Evolutionary conservation across 257 asterid genomes (phyloP).

Genomic region (Ballota nigra): DNA sequence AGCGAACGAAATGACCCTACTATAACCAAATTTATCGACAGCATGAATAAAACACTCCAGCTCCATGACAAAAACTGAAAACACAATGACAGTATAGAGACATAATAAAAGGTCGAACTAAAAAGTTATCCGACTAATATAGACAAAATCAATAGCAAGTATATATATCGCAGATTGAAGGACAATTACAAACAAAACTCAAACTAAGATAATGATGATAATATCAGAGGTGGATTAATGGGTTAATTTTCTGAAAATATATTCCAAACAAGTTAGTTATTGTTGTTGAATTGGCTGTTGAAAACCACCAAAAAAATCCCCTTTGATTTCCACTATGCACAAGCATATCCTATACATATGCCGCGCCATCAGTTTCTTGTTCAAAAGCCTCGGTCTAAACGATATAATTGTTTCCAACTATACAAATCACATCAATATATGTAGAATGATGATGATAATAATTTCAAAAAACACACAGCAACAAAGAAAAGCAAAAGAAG

Average conservation of each 20-base stretch:
- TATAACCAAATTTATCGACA: too few species aligned
- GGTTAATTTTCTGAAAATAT: not conserved
- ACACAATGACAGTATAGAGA: too few species aligned
- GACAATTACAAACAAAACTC: slow-evolving; percentile 19
- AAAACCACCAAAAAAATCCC: too few species aligned
- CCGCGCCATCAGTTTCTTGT: slow-evolving; percentile 36
- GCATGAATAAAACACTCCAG: too few species aligned
- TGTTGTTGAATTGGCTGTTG: not conserved
- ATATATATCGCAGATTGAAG: not conserved
- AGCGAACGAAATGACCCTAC: too few species aligned
- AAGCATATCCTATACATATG: slow-evolving; percentile 25
- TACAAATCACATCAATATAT: not conserved
- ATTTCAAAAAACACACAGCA: not conserved
- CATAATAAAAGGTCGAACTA: too few species aligned
- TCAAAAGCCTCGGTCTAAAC: slow-evolving; percentile 22
- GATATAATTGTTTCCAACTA: slow-evolving; percentile 1
- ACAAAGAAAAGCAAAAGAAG: too few species aligned
- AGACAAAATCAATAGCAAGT: not conserved
- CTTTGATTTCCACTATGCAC: slow-evolving; percentile 30
- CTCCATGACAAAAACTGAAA: too few species aligned
- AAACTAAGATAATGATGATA: not conserved
- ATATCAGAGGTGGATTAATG: too few species aligned
- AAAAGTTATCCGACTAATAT: too few species aligned
- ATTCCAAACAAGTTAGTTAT: not conserved
- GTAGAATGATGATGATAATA: not conserved